Evolutionary conservation across 257 asterid species (phyloP).

Genomic region (Vinca minor): DNA sequence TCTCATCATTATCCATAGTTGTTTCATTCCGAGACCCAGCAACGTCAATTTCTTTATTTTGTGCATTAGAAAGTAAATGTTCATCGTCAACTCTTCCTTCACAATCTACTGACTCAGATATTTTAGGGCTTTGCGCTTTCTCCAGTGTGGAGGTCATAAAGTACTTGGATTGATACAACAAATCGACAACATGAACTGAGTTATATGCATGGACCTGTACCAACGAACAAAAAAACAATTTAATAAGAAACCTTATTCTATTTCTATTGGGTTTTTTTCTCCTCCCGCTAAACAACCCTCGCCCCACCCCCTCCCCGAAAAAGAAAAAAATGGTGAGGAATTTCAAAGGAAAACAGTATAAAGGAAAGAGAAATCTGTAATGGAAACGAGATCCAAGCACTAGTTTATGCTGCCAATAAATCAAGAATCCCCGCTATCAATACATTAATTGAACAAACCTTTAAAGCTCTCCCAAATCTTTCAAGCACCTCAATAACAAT

Average conservation of each 20-base stretch:
- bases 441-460: background rate
- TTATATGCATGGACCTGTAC: background rate
- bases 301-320: too few species aligned
- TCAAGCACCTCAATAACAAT: background rate
- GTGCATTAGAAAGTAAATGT: too few species aligned
- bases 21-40: background rate
- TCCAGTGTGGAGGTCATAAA: background rate
- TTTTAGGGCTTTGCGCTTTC: background rate
- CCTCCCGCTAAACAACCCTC: too few species aligned
- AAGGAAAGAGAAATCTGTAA: too few species aligned
- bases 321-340: too few species aligned
- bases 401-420: too few species aligned
- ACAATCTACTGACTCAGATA: background rate
- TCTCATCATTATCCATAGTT: background rate
- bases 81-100: background rate
- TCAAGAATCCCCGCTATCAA: background rate
- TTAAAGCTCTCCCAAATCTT: background rate
- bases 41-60: background rate
- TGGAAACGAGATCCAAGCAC: too few species aligned
- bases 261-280: background rate
- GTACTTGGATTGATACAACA: background rate
- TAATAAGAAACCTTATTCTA: too few species aligned
- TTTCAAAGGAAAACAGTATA: background rate
- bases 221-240: background rate
- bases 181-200: background rate